Percentiles rank a stretch among this genome's conserved stretches.
Evolutionary conservation across 805 yeast species (phyloP).

Genomic region (Kodamaea neixiangensis): DNA sequence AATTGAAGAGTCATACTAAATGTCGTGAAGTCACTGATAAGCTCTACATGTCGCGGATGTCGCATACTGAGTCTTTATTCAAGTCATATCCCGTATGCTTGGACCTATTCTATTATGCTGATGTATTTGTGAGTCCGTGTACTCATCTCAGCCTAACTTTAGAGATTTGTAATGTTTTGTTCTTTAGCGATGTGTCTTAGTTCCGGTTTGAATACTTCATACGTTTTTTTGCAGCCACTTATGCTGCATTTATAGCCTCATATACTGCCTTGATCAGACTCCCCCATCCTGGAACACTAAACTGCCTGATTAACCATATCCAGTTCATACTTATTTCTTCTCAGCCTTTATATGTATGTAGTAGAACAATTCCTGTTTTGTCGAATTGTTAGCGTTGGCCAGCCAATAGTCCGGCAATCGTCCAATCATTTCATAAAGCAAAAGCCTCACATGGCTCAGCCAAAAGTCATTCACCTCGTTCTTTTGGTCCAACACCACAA

Average conservation of each 20-base stretch:
- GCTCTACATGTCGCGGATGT: neutral
- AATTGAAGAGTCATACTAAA: constrained; percentile 1
- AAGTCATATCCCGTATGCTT: constrained; percentile 1
- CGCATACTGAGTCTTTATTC: neutral
- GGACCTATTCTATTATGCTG: neutral
- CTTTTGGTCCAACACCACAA: constrained; percentile 29
- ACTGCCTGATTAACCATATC: too few relatives aligned
- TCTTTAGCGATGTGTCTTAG: too few relatives aligned
- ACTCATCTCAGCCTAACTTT: neutral
- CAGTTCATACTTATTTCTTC: constrained; percentile 14
- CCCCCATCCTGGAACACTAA: too few relatives aligned
- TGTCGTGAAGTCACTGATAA: constrained; percentile 2
- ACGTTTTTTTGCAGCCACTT: neutral
- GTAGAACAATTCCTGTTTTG: constrained; percentile 20
- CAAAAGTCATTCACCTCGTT: constrained; percentile 34
- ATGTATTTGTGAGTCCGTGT: neutral
- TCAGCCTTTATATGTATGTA: constrained; percentile 29
- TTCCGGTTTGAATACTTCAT: too few relatives aligned
- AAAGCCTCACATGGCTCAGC: constrained; percentile 28
- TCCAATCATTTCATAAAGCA: constrained; percentile 36
- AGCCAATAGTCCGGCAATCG: constrained; percentile 26
- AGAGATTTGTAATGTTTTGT: neutral
- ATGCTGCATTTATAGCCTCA: neutral
- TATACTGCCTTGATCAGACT: too few relatives aligned
- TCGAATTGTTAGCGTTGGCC: constrained; percentile 15